A percentile compares a stretch with the other conserved stretches of the same genome.
phyloP scores from a whole-genome alignment of 192 early-diverging fungal genomes.

The Entomortierella chlamydospora region DNA sequence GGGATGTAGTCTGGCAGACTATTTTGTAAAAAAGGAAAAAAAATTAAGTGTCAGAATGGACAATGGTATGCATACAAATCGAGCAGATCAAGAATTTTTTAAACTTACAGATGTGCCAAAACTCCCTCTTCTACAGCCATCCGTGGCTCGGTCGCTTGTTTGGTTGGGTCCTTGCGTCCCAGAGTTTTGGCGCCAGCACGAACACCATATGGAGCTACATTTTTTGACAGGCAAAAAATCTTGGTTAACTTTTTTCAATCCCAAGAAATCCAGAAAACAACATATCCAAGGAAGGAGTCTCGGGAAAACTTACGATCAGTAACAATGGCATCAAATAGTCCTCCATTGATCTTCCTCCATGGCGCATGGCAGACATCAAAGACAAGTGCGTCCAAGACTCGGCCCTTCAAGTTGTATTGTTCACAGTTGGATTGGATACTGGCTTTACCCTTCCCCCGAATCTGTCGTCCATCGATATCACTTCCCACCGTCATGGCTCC shows the following conservation, averaged over 20 bases:
- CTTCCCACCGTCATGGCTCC: constrained; percentile 92
- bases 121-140: constrained; percentile 57
- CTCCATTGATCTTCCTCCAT: constrained; percentile 69
- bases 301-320: constrained; percentile 76
- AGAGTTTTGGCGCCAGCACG: constrained; percentile 95
- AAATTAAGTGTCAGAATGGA: no score
- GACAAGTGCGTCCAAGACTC: constrained; percentile 85
- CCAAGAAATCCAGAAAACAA: no score
- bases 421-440: constrained; percentile 79
- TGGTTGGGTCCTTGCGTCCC: constrained; percentile 69
- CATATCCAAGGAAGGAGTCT: no score
- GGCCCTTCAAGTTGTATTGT: constrained; percentile 82
- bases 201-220: constrained; percentile 92
- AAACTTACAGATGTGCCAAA: constrained; percentile 57
- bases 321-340: constrained; percentile 89
- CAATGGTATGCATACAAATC: no score
- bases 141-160: constrained; percentile 54
- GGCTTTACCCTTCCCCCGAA: constrained; percentile 82
- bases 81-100: no score
- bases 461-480: constrained; percentile 98
- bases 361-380: constrained; percentile 91
- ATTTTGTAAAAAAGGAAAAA: constrained; percentile 12
- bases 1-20: constrained; percentile 80
- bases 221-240: neutral
- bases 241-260: no score